Conservation (phyloP, 257 asterid genomes). For the Plantago elongata region DNA sequence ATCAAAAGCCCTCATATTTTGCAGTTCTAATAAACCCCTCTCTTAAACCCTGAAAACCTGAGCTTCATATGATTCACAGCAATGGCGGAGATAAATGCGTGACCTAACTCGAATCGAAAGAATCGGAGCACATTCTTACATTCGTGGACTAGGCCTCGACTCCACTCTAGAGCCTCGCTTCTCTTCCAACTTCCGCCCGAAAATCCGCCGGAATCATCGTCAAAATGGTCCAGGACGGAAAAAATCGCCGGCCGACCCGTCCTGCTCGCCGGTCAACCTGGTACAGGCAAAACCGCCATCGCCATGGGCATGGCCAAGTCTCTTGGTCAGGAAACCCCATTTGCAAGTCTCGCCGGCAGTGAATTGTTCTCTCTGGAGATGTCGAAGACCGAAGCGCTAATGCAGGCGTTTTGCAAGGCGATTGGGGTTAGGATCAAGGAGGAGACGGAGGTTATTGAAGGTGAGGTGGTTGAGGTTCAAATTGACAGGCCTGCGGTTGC, state of each 20-base stretch:
- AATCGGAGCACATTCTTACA: slow-evolving; percentile 85
- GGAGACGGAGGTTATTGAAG: slow-evolving; percentile 84
- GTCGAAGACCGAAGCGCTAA: slow-evolving; percentile 81
- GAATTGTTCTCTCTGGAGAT: slow-evolving; percentile 84
- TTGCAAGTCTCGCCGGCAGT: slow-evolving; percentile 84
- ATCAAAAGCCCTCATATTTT: too few relatives aligned
- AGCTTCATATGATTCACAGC: too few relatives aligned
- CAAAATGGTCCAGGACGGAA: slow-evolving; percentile 75
- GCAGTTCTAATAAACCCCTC: too few relatives aligned
- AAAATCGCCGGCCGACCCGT: slow-evolving; percentile 78
- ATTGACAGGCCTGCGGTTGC: slow-evolving; percentile 79
- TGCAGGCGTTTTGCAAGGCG: slow-evolving; percentile 81
- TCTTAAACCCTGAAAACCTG: too few relatives aligned
- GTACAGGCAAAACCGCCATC: slow-evolving; percentile 80
- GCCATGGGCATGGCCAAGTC: slow-evolving; percentile 96
- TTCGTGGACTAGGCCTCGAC: slow-evolving; percentile 82
- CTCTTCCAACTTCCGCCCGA: slow-evolving; percentile 59
- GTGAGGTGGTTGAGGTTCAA: slow-evolving; percentile 78
- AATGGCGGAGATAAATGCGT: slow-evolving; percentile 69
- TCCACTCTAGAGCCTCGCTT: slow-evolving; percentile 69
- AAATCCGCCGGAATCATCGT: slow-evolving; percentile 84
- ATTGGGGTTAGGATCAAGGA: slow-evolving; percentile 88
- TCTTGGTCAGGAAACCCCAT: slow-evolving; percentile 81
- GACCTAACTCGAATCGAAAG: slow-evolving; percentile 82
- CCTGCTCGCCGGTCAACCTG: slow-evolving; percentile 80